These are phyloP conservation scores for Agapanthus africanus DNA, from an alignment of 106 monocot species.

Conservation along the genomic window DNA sequence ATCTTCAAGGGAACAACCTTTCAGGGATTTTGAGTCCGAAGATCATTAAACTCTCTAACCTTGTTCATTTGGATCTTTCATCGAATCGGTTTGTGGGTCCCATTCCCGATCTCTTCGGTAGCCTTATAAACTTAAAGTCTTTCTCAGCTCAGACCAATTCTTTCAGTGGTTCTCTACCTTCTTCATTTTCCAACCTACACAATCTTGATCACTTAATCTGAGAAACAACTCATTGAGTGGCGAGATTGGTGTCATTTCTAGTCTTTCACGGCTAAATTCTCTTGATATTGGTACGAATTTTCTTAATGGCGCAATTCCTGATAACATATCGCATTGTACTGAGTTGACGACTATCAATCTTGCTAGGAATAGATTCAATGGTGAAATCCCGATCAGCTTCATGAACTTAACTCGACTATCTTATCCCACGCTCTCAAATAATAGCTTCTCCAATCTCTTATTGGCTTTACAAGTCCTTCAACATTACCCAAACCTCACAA, in stretches of 20 bases:
- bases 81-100: constrained; percentile 31
- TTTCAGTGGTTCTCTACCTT: constrained; percentile 32
- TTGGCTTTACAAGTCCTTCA: constrained; percentile 36
- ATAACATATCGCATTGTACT: constrained; percentile 21
- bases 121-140: constrained; percentile 25
- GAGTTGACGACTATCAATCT: constrained; percentile 41
- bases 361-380: constrained; percentile 39
- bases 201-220: constrained; percentile 25
- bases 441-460: constrained; percentile 43
- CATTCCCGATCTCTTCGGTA: constrained; percentile 39
- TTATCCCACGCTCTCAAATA: constrained; percentile 40
- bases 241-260: constrained; percentile 26
- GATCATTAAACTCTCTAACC: constrained; percentile 44
- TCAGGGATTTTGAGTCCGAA: constrained; percentile 22
- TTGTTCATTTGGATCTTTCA: constrained; percentile 48
- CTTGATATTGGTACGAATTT: constrained; percentile 46
- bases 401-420: constrained; percentile 24
- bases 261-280: constrained; percentile 23
- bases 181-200: constrained; percentile 35
- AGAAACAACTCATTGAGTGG: constrained; percentile 59
- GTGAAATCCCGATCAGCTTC: constrained; percentile 51
- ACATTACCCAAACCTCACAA: constrained; percentile 33
- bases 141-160: constrained; percentile 23
- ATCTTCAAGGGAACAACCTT: constrained; percentile 38
- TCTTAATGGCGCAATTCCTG: constrained; percentile 42